Conservation (phyloP, 1,284 basidiomycete genomes). For the Austropuccinia psidii region DNA sequence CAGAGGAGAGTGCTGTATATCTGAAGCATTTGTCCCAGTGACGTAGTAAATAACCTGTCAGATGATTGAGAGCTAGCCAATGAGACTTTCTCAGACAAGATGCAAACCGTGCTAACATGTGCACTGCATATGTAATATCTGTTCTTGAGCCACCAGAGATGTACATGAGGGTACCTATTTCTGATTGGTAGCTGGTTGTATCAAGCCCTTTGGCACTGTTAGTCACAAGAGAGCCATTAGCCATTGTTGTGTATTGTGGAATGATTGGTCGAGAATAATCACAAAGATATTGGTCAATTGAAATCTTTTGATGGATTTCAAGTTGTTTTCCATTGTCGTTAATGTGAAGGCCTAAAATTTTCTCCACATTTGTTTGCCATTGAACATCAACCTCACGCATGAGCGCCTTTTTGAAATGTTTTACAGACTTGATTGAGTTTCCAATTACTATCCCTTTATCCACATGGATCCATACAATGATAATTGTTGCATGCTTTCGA, state of each 20-base stretch:
- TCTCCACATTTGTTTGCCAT: neutral
- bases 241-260: neutral
- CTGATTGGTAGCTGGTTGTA: neutral
- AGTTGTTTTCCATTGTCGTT: neutral
- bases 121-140: constrained; percentile 1
- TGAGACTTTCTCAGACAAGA: neutral
- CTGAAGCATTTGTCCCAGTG: neutral
- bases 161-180: constrained; percentile 3
- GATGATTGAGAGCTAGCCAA: neutral
- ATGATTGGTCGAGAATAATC: neutral
- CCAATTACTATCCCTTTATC: constrained; percentile 6
- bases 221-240: neutral
- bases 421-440: neutral
- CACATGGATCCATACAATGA: constrained; percentile 11
- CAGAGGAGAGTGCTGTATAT: neutral
- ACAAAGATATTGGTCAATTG: neutral
- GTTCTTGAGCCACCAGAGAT: neutral
- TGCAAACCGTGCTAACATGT: neutral
- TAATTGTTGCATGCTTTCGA: neutral
- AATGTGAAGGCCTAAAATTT: neutral
- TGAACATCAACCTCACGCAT: neutral
- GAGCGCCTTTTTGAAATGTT: neutral
- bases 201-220: neutral
- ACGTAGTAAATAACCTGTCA: neutral
- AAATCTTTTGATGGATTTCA: neutral